Conservation (phyloP, 2,329 filamentous ascomycete species). For the Cercospora brassicicola region DNA sequence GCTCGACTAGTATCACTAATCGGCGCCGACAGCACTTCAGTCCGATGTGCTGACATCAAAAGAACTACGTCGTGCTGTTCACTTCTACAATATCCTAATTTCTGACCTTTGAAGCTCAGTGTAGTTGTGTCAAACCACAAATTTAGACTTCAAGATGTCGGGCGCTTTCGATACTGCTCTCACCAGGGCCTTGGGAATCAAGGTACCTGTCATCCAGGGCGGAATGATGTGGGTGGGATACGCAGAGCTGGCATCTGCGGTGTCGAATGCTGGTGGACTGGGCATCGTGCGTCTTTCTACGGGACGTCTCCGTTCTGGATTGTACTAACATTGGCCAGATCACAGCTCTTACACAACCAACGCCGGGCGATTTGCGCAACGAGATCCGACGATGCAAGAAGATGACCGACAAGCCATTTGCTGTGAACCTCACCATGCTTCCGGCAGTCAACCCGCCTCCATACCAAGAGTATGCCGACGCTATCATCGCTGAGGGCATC, state of each 20-base stretch:
- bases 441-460: slow-evolving; percentile 84
- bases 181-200: slow-evolving; percentile 60
- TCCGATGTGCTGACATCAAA: not conserved
- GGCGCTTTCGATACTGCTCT: slow-evolving; percentile 61
- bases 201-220: slow-evolving; percentile 75
- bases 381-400: slow-evolving; percentile 83
- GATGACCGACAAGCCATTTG: slow-evolving; percentile 78
- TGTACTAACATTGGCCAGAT: slow-evolving; percentile 39
- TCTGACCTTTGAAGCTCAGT: not conserved
- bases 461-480: slow-evolving; percentile 85
- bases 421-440: slow-evolving; percentile 89
- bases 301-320: not conserved
- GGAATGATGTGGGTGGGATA: slow-evolving; percentile 84
- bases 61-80: not conserved
- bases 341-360: slow-evolving; percentile 86
- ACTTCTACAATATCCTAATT: not conserved
- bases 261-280: slow-evolving; percentile 74
- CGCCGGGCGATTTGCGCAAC: slow-evolving; percentile 83
- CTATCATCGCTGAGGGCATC: slow-evolving; percentile 88
- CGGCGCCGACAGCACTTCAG: not conserved
- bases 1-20: slow-evolving; percentile 8
- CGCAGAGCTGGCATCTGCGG: slow-evolving; percentile 70
- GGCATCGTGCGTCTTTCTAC: slow-evolving; percentile 55
- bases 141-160: slow-evolving; percentile 44
- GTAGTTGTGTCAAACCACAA: not conserved